A percentile compares a stretch with the other conserved stretches of the same genome.
Evolutionary conservation across 2,329 filamentous ascomycete species (phyloP).

Genomic region (Fusarium haematococcum): DNA sequence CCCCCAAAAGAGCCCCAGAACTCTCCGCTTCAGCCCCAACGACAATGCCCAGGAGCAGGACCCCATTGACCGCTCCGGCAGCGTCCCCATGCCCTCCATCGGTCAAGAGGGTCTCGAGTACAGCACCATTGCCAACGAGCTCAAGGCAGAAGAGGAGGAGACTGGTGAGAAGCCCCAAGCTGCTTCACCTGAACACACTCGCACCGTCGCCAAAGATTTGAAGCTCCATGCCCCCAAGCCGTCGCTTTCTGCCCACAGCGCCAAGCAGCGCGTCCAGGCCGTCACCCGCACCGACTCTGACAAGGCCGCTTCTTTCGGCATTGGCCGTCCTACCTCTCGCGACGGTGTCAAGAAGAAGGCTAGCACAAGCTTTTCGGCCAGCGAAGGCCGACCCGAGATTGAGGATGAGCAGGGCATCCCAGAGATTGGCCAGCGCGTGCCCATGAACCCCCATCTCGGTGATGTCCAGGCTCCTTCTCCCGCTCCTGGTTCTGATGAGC

Average conservation of each 20-base stretch:
- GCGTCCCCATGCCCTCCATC: conserved; percentile 84
- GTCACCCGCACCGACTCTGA: conserved; percentile 95
- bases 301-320: conserved; percentile 84
- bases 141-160: conserved; percentile 52
- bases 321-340: conserved; percentile 72
- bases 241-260: conserved; percentile 82
- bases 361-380: conserved; percentile 67
- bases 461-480: conserved; percentile 97
- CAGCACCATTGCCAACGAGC: conserved; percentile 67
- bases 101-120: conserved; percentile 94
- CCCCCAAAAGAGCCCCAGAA: conserved; percentile 58
- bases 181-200: conserved; percentile 75
- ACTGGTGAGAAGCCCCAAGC: conserved; percentile 52
- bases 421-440: conserved; percentile 91
- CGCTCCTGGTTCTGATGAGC: conserved; percentile 62
- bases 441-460: conserved; percentile 91
- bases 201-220: conserved; percentile 82
- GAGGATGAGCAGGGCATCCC: conserved; percentile 91
- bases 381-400: conserved; percentile 60
- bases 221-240: conserved; percentile 91
- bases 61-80: conserved; percentile 72
- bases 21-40: conserved; percentile 51
- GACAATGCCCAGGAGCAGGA: conserved; percentile 51
- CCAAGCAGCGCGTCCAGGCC: conserved; percentile 83
- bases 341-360: conserved; percentile 73